Conservation (phyloP, 2,329 filamentous ascomycete genomes). For the Alternaria dauci region DNA sequence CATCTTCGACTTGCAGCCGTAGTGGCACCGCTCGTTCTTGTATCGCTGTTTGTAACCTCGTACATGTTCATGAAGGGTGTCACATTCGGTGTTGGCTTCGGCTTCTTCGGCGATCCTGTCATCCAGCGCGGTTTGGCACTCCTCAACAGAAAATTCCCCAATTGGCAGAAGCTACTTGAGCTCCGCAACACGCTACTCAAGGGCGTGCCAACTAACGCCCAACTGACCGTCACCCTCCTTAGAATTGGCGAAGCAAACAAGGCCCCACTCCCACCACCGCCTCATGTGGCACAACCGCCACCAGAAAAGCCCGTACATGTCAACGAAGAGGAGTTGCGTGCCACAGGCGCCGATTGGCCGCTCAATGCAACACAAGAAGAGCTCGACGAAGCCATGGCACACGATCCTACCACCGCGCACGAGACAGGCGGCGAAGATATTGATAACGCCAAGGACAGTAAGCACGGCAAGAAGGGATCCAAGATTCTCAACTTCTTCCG, state of each 20-base stretch:
- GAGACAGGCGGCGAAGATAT: conserved; percentile 63
- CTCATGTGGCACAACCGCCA: conserved; percentile 55
- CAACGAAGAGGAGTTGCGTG: conserved; percentile 59
- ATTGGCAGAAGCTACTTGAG: conserved; percentile 79
- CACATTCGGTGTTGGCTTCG: conserved; percentile 74
- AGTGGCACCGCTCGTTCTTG: conserved; percentile 54
- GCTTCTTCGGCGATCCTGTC: conserved; percentile 81
- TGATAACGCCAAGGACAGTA: conserved; percentile 56
- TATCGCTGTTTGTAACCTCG: conserved; percentile 57
- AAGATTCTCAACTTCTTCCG: conserved; percentile 73
- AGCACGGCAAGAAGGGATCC: conserved; percentile 58
- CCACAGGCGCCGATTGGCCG: conserved; percentile 62
- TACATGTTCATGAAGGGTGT: conserved; percentile 68
- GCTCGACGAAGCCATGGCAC: conserved; percentile 66
- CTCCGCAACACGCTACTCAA: conserved; percentile 79
- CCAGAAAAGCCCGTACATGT: conserved; percentile 61
- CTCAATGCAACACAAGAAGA: conserved; percentile 71
- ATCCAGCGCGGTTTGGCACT: conserved; percentile 67
- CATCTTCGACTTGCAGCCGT: conserved; percentile 57
- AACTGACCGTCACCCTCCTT: conserved; percentile 80
- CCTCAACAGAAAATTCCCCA: conserved; percentile 69
- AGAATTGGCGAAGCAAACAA: conserved; percentile 84
- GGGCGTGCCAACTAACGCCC: conserved; percentile 85
- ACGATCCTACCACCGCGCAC: conserved; percentile 57
- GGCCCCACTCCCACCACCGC: conserved; percentile 74